Base-by-base conservation (phyloP, 345 rosid species). In the Brassica juncea region DNA sequence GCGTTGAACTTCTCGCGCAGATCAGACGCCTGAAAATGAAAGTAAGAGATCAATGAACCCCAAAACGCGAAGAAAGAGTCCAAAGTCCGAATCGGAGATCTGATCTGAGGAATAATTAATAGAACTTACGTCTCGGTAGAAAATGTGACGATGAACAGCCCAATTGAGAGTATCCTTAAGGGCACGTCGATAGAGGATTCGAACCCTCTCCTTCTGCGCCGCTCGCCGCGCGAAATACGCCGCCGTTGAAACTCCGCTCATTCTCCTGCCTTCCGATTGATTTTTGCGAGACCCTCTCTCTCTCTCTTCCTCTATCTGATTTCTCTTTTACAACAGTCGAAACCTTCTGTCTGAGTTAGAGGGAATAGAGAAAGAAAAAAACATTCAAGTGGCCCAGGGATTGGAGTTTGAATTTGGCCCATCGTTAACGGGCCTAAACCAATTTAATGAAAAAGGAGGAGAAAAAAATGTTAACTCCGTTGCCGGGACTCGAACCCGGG, bases 81-180 rank as follows among this genome's bases (percentile, higher is more conserved):
- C 4, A 14, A 47, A 54, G 42, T 0, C 30, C 42, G 61, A 73
- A 4, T 15, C 23, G 8, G 67, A 72, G 84, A 80, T 80, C 80
- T 68, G 84, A 80, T 80, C 80, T 68, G 60, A 72, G 62, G 63
- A 11, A 44, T n/a, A n/a, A 49, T 4, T 44, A 2, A 9, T 19
- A 19, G 11, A 39, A 37, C 14, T 19, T 86, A 91, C 99, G 68
- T 95, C 98, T 63, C 81, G 73, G 77, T 93, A 93, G 84, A 95
- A 95, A 77, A 93, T 93, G 79, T 91, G 94, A 78, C 97, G 97
- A 85, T 90, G 98, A 55, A 95, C 99, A 66, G 97, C 96, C 98
- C 99, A 93, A 85, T 91, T 91, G 61, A 95, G 97, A 52, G 91
- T 88, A 77, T 95, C 98, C 82, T 89, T 93, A 60, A 95, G 94